Evolutionary conservation across 2,329 filamentous ascomycete genomes (phyloP).

Genomic region (Alternaria gansuensis): DNA sequence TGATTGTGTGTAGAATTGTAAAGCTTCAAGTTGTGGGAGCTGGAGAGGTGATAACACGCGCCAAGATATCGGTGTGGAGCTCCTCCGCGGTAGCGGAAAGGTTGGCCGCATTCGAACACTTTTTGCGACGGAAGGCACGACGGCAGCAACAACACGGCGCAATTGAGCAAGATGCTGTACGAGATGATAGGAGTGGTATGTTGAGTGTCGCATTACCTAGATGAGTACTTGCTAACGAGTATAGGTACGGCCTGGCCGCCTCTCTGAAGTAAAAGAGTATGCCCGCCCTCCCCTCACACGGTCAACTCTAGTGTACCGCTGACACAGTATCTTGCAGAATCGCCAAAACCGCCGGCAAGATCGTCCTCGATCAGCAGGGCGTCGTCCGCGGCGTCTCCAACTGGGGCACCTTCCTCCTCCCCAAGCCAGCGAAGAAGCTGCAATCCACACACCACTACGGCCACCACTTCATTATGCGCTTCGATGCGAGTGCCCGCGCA

Average conservation of each 20-base stretch:
- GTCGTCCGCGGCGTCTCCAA: conserved; percentile 92
- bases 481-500: conserved; percentile 77
- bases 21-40: background rate
- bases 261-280: conserved; percentile 95
- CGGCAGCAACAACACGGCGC: conserved; percentile 11
- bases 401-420: conserved; percentile 92
- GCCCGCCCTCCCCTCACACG: conserved; percentile 25
- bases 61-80: conserved; percentile 19
- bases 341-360: conserved; percentile 81
- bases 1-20: background rate
- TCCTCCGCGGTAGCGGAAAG: conserved; percentile 27
- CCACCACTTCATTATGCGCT: conserved; percentile 98
- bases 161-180: conserved; percentile 77
- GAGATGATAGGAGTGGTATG: conserved; percentile 94
- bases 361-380: conserved; percentile 83
- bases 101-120: conserved; percentile 33
- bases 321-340: conserved; percentile 67
- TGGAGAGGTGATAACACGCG: conserved; percentile 16
- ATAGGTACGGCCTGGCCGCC: conserved; percentile 89
- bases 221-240: conserved; percentile 2
- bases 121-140: conserved; percentile 33
- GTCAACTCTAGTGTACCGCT: conserved; percentile 3
- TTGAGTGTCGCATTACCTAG: conserved; percentile 24
- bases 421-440: conserved; percentile 78
- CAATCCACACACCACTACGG: conserved; percentile 84